Base-by-base conservation (phyloP, 441 rosid genomes). In the Raphanus hybrid region DNA sequence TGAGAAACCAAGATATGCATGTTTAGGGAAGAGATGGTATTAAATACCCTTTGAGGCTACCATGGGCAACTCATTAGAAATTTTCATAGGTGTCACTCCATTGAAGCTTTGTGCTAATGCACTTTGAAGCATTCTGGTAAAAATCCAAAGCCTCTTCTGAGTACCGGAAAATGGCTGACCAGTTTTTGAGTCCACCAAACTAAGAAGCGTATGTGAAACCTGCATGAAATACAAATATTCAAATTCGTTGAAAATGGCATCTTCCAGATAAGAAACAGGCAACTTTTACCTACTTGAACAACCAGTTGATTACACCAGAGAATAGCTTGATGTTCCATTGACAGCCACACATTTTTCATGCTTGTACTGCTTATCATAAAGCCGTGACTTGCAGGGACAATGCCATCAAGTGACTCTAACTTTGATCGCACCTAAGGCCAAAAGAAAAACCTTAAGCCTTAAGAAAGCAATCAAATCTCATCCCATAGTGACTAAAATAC, bases 301-400 rank as follows among this genome's bases (percentile, higher is more conserved):
- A 92, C 98, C 63, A 96, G 75, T 84, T 96, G 98, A 85, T 96
- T 93, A 82, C 99, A 96, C 99, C 99, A 96, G 71, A 96, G 73
- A 73, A 96, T 96, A 80, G 97, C 95, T 77, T 93, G 99, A 84
- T 96, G 99, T 83, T 96, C 99, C 99, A 96, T 92, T 18, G 99
- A 96, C 73, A 96, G 79, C 98, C 98, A 96, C 55, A 93, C 99
- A 81, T 93, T 96, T 86, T 86, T 93, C 92, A 91, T 87, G 78
- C 96, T 86, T 29, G 97, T 89, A 84, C 92, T 93, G 77, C 94
- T 90, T 75, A 96, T 85, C 90, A 88, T 86, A 85, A 96, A 92
- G 71, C 99, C 99, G 70, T 93, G 94, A 74, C 88, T 83, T 6
- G 91, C 82, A 82, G 98, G 98, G 82, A 96, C 99, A 89, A 96